Conservation (phyloP, 2,329 filamentous ascomycete genomes). For the Diaporthe helianthi region DNA sequence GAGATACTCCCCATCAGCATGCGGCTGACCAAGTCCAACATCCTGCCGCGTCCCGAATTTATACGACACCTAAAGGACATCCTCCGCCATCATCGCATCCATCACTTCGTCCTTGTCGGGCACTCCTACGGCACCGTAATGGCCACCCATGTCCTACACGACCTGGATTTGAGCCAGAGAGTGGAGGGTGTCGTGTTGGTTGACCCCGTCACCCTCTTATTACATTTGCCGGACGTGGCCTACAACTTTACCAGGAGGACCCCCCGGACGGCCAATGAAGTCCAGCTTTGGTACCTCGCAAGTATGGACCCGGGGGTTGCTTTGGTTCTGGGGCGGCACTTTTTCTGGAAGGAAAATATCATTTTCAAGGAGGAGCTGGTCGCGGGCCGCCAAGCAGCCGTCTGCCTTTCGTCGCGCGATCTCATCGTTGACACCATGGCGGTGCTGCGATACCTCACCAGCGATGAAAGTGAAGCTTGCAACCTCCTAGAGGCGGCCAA, state of each 20-base stretch:
- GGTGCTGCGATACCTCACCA: constrained; percentile 64
- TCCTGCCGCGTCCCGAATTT: constrained; percentile 60
- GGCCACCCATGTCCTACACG: constrained; percentile 66
- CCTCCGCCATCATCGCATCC: constrained; percentile 62
- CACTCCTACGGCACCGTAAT: constrained; percentile 72
- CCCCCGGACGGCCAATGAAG: constrained; percentile 68
- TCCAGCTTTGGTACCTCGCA: constrained; percentile 74
- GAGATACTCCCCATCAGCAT: constrained; percentile 36
- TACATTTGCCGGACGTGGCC: constrained; percentile 74
- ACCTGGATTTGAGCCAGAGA: constrained; percentile 54
- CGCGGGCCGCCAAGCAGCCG: constrained; percentile 52
- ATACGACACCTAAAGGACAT: constrained; percentile 63
- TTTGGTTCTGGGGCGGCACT: constrained; percentile 64
- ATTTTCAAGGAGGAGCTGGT: constrained; percentile 72
- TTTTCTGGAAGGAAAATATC: constrained; percentile 76
- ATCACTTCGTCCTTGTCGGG: constrained; percentile 64
- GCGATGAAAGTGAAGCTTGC: constrained; percentile 37
- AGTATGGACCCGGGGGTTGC: constrained; percentile 72
- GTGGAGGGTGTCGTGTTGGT: constrained; percentile 57
- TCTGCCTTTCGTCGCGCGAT: constrained; percentile 66
- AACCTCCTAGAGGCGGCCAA: constrained; percentile 39
- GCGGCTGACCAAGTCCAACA: constrained; percentile 43
- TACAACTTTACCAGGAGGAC: constrained; percentile 71
- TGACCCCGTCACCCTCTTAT: constrained; percentile 70
- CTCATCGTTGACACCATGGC: constrained; percentile 68